Conservation (phyloP, 306 rosid species). For the Acacia acuminata region DNA sequence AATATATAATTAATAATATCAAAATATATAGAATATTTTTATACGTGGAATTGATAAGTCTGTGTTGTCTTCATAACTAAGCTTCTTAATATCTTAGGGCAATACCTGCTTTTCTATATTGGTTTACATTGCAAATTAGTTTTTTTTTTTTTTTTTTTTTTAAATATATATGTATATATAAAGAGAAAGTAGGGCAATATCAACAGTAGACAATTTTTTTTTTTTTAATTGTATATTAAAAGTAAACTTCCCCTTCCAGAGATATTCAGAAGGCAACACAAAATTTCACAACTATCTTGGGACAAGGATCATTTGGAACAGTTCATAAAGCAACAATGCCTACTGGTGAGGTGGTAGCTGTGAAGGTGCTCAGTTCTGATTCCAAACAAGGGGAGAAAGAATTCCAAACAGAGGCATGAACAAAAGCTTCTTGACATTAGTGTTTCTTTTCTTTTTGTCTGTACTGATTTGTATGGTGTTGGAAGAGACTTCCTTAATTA, state of each 20-base stretch:
- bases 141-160: too few species aligned
- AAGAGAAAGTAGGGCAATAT: not conserved
- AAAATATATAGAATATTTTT: not conserved
- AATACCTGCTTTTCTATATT: not conserved
- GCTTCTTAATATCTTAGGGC: not conserved
- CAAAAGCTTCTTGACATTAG: not conserved
- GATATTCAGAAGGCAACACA: conserved; percentile 7
- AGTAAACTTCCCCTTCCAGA: not conserved
- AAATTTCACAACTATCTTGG: conserved; percentile 18
- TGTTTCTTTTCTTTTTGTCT: conserved; percentile 6
- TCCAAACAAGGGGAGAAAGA: conserved; percentile 75
- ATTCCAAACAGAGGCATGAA: conserved; percentile 75
- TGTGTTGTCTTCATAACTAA: not conserved
- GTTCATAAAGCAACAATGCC: conserved; percentile 16
- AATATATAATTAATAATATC: not conserved
- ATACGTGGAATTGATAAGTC: not conserved
- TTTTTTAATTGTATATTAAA: not conserved
- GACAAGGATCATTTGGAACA: conserved; percentile 15
- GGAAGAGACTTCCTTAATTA: not conserved
- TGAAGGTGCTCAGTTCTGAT: conserved; percentile 10
- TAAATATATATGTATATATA: too few species aligned
- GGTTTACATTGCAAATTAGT: not conserved
- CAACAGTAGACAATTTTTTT: not conserved
- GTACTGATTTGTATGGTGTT: not conserved
- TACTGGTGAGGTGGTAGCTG: conserved; percentile 14